Percentiles rank a stretch among this genome's conserved stretches.
Evolutionary conservation across 306 rosid genomes (phyloP).

Genomic region (Senna siamea): DNA sequence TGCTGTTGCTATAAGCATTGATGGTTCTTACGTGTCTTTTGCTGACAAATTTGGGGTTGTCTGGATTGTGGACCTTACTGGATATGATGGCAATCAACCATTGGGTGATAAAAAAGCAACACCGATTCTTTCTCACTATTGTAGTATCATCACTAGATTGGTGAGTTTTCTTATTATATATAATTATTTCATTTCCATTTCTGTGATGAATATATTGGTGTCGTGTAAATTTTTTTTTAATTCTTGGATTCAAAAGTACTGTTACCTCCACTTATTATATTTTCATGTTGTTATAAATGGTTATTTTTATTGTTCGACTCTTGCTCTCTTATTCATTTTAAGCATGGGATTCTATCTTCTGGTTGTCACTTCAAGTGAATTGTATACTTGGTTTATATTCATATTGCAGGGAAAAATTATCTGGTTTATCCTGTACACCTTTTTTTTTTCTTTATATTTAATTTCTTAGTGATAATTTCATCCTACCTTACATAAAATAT

Average conservation of each 20-base stretch:
- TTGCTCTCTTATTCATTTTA: neutral
- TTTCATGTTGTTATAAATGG: neutral
- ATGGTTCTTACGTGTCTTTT: conserved; percentile 68
- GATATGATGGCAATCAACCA: conserved; percentile 43
- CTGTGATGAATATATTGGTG: neutral
- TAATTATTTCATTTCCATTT: neutral
- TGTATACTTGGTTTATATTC: neutral
- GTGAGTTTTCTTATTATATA: conserved; percentile 45
- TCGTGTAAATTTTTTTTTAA: neutral
- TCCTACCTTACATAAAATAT: neutral
- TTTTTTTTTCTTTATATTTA: neutral
- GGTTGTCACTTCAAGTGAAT: neutral
- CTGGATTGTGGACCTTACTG: conserved; percentile 72
- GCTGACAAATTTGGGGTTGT: conserved; percentile 94
- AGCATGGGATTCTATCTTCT: neutral
- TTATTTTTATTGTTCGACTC: neutral
- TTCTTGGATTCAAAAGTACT: neutral
- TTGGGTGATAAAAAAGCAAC: conserved; percentile 54
- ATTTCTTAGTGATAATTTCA: neutral
- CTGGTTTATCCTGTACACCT: neutral
- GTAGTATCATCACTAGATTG: conserved; percentile 90
- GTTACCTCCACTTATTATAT: neutral
- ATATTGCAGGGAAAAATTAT: neutral
- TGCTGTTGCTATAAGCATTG: conserved; percentile 72
- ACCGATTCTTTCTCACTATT: conserved; percentile 80